Evolutionary conservation across 345 rosid species (phyloP), one percentile per base, ranked within the genome.

Genomic region (Acer negundo): DNA sequence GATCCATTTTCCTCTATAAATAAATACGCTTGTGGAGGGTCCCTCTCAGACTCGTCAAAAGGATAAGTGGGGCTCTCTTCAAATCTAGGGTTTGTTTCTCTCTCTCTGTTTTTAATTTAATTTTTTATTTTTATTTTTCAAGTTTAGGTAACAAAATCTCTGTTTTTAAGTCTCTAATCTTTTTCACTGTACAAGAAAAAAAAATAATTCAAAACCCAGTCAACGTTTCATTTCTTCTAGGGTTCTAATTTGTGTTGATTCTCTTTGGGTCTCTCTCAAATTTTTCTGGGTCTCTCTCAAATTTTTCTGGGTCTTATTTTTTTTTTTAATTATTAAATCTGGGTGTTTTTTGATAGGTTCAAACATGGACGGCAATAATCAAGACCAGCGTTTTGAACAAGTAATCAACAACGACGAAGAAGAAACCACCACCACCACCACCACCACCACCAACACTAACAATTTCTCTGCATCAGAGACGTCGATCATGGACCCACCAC

Each of bases 21-120:
- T 77, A 76, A 72, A 80, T 73, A 12, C 8, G 55, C 68, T 42
- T 19, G 26, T 10, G 46, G 77, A 20, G 84, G 89, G 82, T 3
- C 84, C 85, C 85, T 51, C 80, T 24, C 26, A 84, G 77, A 80
- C 72, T 68, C 74, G 67, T 20, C 79, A 61, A 12, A 65, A 71
- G 75, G 76, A 81, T 73, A 79, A 72, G 86, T 70, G 81, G 83
- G 88, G 74, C 62, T 26, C 64, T 80, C 78, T 55, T 66, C 61
- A 20, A 61, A 58, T 72, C 75, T 82, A 87, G 82, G 88, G 86
- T 83, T 82, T 72, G 56, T 26, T 62, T 58, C 65, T 68, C 70
- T 59, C 38, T 19, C 67, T 56, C 8, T 38, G 20, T 55, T 1
- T 6, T 55, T 3, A 20, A 22, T 35, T 73, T 73, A 23, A 24